Base-by-base conservation (phyloP, 2,329 filamentous ascomycete genomes). In the Penicillium aurantiogriseum region DNA sequence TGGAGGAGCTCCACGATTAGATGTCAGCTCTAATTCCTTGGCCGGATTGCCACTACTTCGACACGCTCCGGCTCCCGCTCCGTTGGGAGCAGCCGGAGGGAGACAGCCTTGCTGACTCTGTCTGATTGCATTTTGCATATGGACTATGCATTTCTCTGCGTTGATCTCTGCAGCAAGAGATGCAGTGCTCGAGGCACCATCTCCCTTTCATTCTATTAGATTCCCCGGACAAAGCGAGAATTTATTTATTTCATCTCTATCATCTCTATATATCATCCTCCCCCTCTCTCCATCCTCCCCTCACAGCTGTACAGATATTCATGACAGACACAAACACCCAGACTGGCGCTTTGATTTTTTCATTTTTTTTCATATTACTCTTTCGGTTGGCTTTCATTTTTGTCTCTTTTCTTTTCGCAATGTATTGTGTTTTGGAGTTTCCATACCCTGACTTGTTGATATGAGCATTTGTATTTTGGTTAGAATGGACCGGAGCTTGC, bases 191-290 rank as follows among this genome's bases (percentile, higher is more conserved):
- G 44, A 57, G 54, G 54, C 58, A 57, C 54, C 49, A 52, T 57
- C 48, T 49, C 27, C 29, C 53, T 52, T 62, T 58, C 48, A 45
- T 61, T 65, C 54, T 55, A 60, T 59, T 66, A 64, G 59, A 65
- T 67, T 66, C 64, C 65, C 63, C 58, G 45, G 57, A 47, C 54
- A 46, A 61, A 64, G 62, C 61, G 59, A 57, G 49, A 60, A 53
- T 59, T 52, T 21, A 58, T 55, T 23, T 59, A 25, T 23, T 45
- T 35, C 47, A 49, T 52, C 38, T 35, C 15, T 40, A n/a, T 54
- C 31, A 43, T 51, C 38, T 51, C 15, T 36, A 35, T 25, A 47
- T 45, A 19, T 54, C 45, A 42, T 49, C 40, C 25, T 56, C 25
- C 17, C 38, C 39, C 27, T 27, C 19, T 42, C 11, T 15, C 36